Percentiles rank a stretch among this genome's conserved stretches.
Conservation (phyloP, 345 rosid genomes). For the Brassica juncea region DNA sequence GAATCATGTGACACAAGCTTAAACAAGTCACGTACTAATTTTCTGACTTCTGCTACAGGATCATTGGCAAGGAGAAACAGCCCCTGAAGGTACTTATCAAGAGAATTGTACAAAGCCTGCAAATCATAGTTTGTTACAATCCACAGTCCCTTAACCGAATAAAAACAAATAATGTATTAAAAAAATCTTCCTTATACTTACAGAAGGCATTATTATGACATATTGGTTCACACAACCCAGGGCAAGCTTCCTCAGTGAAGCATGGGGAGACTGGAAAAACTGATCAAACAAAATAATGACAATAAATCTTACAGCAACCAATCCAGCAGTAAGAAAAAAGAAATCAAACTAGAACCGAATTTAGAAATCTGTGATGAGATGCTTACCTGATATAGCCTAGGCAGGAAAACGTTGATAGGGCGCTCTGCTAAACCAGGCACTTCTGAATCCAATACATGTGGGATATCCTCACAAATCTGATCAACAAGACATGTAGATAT, state of each 20-base stretch:
- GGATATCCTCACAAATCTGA: slow-evolving; percentile 94
- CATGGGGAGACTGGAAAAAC: slow-evolving; percentile 89
- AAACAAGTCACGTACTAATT: slow-evolving; percentile 49
- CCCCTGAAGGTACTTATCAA: slow-evolving; percentile 84
- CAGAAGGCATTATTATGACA: slow-evolving; percentile 93
- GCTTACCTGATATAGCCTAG: slow-evolving; percentile 75
- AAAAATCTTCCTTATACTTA: slow-evolving; percentile 47
- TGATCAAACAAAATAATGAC: slow-evolving; percentile 44
- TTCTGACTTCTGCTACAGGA: slow-evolving; percentile 78
- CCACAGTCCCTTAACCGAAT: not conserved
- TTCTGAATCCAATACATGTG: slow-evolving; percentile 86
- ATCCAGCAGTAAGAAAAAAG: slow-evolving; percentile 11
- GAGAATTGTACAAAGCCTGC: slow-evolving; percentile 70
- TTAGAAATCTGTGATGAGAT: not conserved
- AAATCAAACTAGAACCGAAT: slow-evolving; percentile 13
- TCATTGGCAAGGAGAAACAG: slow-evolving; percentile 84
- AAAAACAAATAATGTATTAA: not conserved
- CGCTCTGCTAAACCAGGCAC: slow-evolving; percentile 87
- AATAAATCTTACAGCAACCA: slow-evolving; percentile 7
- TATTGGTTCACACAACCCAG: slow-evolving; percentile 84
- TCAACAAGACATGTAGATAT: not conserved
- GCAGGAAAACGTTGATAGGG: slow-evolving; percentile 77
- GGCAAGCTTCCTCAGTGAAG: slow-evolving; percentile 80
- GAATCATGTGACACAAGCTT: slow-evolving; percentile 18
- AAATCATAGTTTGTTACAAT: slow-evolving; percentile 19